These are phyloP conservation scores for Xerocomus nothofagi DNA, from an alignment of 1,284 basidiomycete genomes.

Conservation along the genomic window DNA sequence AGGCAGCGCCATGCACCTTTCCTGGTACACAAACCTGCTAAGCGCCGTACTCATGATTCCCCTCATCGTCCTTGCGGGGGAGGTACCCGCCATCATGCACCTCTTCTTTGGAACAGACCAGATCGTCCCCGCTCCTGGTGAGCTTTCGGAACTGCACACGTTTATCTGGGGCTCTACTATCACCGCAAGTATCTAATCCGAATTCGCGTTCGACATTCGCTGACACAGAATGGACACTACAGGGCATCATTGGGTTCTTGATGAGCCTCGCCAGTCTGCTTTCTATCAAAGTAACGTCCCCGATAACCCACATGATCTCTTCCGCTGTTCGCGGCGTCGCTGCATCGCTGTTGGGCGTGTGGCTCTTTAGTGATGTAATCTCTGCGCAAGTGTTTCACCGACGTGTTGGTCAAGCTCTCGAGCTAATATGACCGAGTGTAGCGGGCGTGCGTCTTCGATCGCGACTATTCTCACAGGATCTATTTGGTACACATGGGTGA, in stretches of 20 bases:
- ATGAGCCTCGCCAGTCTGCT: slow-evolving; percentile 89
- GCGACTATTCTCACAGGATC: slow-evolving; percentile 78
- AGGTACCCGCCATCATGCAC: slow-evolving; percentile 57
- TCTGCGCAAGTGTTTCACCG: slow-evolving; percentile 54
- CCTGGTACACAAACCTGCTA: slow-evolving; percentile 83
- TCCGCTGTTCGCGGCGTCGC: slow-evolving; percentile 84
- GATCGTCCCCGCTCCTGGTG: slow-evolving; percentile 36
- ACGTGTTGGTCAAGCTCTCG: not conserved
- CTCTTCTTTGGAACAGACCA: slow-evolving; percentile 54
- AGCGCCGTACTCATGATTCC: slow-evolving; percentile 69
- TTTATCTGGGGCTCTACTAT: slow-evolving; percentile 78
- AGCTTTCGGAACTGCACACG: slow-evolving; percentile 52
- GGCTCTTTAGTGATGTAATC: slow-evolving; percentile 74
- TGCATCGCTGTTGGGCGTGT: slow-evolving; percentile 72
- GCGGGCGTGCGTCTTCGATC: slow-evolving; percentile 79
- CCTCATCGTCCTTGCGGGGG: slow-evolving; percentile 68
- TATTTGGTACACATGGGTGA: slow-evolving; percentile 84
- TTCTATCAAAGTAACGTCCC: slow-evolving; percentile 89
- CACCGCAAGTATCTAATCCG: slow-evolving; percentile 51
- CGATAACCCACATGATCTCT: slow-evolving; percentile 90
- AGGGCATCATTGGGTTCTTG: slow-evolving; percentile 83
- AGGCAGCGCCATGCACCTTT: slow-evolving; percentile 75
- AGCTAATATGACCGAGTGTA: slow-evolving; percentile 33
- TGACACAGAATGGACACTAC: slow-evolving; percentile 3
- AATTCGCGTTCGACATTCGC: not conserved